Evolutionary conservation across 352 stramenopile species (phyloP).

Genomic region (Peronospora belbahrii): DNA sequence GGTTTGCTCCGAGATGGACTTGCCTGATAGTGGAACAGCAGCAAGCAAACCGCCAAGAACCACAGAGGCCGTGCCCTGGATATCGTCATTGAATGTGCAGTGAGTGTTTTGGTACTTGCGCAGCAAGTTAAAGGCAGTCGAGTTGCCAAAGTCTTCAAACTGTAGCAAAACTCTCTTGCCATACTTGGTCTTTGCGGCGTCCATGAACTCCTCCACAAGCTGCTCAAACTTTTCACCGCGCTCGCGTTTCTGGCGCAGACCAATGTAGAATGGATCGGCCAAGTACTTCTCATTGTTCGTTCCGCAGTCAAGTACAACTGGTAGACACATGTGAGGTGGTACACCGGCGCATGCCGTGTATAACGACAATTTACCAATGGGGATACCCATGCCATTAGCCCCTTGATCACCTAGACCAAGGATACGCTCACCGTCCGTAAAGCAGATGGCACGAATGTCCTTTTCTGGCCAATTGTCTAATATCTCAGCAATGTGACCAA

Average conservation of each 20-base stretch:
- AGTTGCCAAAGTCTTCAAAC: slow-evolving; percentile 87
- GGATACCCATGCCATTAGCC: slow-evolving; percentile 87
- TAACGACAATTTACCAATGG: slow-evolving; percentile 91
- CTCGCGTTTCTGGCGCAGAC: slow-evolving; percentile 85
- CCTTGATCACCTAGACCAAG: slow-evolving; percentile 94
- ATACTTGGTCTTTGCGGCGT: slow-evolving; percentile 86
- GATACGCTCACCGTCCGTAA: slow-evolving; percentile 95
- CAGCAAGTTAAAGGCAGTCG: slow-evolving; percentile 78
- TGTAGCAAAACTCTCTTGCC: slow-evolving; percentile 79
- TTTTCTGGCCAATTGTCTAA: slow-evolving; percentile 94
- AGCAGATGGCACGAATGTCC: slow-evolving; percentile 93
- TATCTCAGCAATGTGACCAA: slow-evolving; percentile 81
- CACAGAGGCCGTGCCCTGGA: slow-evolving; percentile 86
- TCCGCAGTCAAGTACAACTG: slow-evolving; percentile 92
- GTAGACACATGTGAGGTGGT: slow-evolving; percentile 88
- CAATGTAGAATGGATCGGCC: slow-evolving; percentile 92
- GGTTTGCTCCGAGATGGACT: slow-evolving; percentile 85
- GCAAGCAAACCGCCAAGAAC: slow-evolving; percentile 74
- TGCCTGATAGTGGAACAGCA: slow-evolving; percentile 62
- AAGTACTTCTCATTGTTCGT: slow-evolving; percentile 93
- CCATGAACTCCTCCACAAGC: slow-evolving; percentile 96
- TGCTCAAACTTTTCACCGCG: slow-evolving; percentile 88
- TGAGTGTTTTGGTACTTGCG: slow-evolving; percentile 81
- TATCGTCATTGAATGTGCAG: slow-evolving; percentile 95
- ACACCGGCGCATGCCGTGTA: slow-evolving; percentile 94